Percentiles rank a stretch among this genome's conserved stretches.
Evolutionary conservation across 1,284 basidiomycete genomes (phyloP).

Genomic region (Apiotrichum veenhuisii): DNA sequence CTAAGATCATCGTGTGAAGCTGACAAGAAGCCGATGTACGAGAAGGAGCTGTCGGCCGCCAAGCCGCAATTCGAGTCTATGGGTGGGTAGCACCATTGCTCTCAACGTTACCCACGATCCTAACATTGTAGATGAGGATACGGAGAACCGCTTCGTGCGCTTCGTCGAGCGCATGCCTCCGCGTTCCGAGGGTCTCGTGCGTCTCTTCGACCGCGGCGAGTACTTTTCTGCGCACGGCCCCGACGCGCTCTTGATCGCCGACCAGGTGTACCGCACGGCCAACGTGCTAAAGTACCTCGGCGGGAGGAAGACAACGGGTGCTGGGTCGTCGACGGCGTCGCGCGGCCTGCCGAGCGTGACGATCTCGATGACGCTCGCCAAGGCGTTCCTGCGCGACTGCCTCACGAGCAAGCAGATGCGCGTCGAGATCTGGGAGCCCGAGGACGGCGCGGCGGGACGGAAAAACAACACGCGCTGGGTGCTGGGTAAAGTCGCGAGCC

Average conservation of each 20-base stretch:
- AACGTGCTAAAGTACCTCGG: constrained; percentile 78
- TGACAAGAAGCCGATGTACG: constrained; percentile 43
- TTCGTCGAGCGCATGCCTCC: constrained; percentile 66
- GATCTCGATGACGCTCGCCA: constrained; percentile 75
- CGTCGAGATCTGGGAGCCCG: constrained; percentile 86
- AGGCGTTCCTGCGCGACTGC: constrained; percentile 81
- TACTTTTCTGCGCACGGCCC: constrained; percentile 86
- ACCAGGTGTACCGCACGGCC: constrained; percentile 74
- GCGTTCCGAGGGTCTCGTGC: constrained; percentile 59
- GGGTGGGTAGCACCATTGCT: constrained; percentile 16
- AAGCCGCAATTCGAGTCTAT: constrained; percentile 47
- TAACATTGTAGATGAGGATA: constrained; percentile 52
- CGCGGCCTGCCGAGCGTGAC: constrained; percentile 68
- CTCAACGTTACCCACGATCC: background rate
- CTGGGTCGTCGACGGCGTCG: background rate
- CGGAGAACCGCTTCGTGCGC: constrained; percentile 69
- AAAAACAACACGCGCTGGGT: constrained; percentile 64
- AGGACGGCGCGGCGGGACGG: constrained; percentile 57
- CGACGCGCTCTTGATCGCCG: constrained; percentile 82
- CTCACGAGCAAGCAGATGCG: constrained; percentile 85
- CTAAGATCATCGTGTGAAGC: too few species aligned
- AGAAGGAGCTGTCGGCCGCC: constrained; percentile 37
- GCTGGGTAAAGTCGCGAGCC: constrained; percentile 75
- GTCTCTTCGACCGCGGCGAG: constrained; percentile 76
- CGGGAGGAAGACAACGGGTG: constrained; percentile 5